phyloP scores from a whole-genome alignment of 805 yeast species.

The Huiozyma naganishii region DNA sequence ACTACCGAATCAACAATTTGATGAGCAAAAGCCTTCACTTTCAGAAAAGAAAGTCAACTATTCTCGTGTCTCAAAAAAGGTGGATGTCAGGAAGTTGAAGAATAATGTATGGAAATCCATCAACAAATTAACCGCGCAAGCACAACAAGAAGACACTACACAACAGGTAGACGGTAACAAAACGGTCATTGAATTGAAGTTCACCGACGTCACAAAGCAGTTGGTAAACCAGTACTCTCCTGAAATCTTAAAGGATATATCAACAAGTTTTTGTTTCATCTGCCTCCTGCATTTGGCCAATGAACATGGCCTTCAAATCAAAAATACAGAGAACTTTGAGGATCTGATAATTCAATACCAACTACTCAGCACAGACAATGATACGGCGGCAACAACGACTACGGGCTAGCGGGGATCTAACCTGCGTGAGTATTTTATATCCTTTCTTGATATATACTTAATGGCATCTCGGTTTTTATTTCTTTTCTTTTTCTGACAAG shows the following conservation, averaged over 20 bases:
- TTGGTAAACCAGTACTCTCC: conserved; percentile 43
- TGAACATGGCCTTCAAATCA: conserved; percentile 61
- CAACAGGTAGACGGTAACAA: not conserved
- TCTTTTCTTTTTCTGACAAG: too few species aligned
- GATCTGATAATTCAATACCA: conserved; percentile 16
- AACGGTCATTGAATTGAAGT: conserved; percentile 15
- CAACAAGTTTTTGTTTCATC: conserved; percentile 79
- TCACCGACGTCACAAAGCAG: conserved; percentile 39
- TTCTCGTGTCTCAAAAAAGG: conserved; percentile 66
- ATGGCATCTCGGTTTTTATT: too few species aligned
- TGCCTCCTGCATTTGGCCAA: conserved; percentile 78
- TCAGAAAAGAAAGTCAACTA: conserved; percentile 36
- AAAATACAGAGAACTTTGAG: conserved; percentile 32
- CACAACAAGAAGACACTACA: not conserved
- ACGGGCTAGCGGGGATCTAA: too few species aligned
- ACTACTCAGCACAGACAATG: not conserved
- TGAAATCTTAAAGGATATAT: conserved; percentile 52
- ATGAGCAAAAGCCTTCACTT: conserved; percentile 19
- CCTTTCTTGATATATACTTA: too few species aligned
- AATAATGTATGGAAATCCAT: conserved; percentile 64
- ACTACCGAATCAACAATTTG: not conserved
- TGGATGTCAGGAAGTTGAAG: conserved; percentile 63
- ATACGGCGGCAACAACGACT: too few species aligned
- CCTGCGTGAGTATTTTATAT: too few species aligned
- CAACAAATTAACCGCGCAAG: conserved; percentile 8